These are phyloP conservation scores for Parastagonospora nodorum DNA, from an alignment of 2,329 filamentous ascomycete genomes.

Conservation along the genomic window DNA sequence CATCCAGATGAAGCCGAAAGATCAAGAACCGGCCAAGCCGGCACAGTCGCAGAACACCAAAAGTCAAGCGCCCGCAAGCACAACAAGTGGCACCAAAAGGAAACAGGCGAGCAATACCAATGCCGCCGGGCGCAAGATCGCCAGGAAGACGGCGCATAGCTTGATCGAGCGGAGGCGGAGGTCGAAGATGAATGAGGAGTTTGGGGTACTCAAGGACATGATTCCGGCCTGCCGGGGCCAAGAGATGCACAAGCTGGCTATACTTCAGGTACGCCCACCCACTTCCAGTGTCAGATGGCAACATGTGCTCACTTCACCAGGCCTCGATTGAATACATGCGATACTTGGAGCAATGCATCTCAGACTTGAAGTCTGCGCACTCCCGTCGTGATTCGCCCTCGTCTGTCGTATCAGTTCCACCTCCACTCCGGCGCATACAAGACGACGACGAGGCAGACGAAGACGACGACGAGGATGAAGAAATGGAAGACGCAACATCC, in stretches of 20 bases:
- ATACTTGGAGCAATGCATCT: constrained; percentile 88
- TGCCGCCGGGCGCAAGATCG: constrained; percentile 90
- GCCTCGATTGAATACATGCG: constrained; percentile 95
- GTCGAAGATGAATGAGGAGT: constrained; percentile 99
- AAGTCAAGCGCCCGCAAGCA: constrained; percentile 16
- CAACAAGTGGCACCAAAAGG: constrained; percentile 63
- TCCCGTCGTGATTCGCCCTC: constrained; percentile 34
- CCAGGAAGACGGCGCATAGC: constrained; percentile 94
- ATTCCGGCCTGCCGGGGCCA: constrained; percentile 91
- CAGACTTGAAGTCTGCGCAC: constrained; percentile 68
- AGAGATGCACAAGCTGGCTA: constrained; percentile 98
- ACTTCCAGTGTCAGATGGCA: neutral
- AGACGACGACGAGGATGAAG: constrained; percentile 56
- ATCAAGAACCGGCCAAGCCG: constrained; percentile 31
- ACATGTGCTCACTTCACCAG: constrained; percentile 52
- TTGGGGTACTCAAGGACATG: constrained; percentile 89
- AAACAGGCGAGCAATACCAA: constrained; percentile 73
- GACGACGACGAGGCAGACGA: constrained; percentile 52
- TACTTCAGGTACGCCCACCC: constrained; percentile 74
- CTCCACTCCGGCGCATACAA: constrained; percentile 15
- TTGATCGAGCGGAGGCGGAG: constrained; percentile 87
- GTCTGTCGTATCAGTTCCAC: constrained; percentile 31
- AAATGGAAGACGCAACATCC: constrained; percentile 46
- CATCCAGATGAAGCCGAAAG: constrained; percentile 89
- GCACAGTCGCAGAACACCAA: constrained; percentile 28